Evolutionary conservation across 208 protist genomes (phyloP).

Genomic region (Leishmania tarentolae): DNA sequence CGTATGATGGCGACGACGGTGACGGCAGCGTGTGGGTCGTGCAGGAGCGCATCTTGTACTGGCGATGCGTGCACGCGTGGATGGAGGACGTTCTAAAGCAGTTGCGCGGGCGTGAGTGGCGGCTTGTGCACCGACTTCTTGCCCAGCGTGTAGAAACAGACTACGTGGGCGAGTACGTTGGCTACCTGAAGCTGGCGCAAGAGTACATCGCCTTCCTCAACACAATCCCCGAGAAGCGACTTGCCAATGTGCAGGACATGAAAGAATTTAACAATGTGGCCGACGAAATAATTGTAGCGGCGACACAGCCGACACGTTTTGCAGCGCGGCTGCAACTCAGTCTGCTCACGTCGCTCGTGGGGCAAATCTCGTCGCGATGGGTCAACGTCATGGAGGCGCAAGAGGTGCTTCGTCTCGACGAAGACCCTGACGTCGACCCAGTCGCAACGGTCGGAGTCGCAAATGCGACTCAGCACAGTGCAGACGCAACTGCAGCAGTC

Average conservation of each 20-base stretch:
- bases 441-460: conserved; percentile 4
- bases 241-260: conserved; percentile 34
- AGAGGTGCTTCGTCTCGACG: conserved; percentile 42
- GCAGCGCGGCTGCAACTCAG: conserved; percentile 47
- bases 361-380: conserved; percentile 48
- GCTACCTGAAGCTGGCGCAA: conserved; percentile 53
- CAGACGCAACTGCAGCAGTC: background rate
- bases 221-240: conserved; percentile 59
- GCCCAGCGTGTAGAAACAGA: conserved; percentile 66
- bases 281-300: conserved; percentile 46
- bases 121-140: conserved; percentile 73
- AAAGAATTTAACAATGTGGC: conserved; percentile 30
- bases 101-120: conserved; percentile 84
- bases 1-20: conserved; percentile 19
- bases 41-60: conserved; percentile 72
- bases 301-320: conserved; percentile 48
- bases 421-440: conserved; percentile 20
- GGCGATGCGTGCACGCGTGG: conserved; percentile 68
- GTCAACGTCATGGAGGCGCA: conserved; percentile 45
- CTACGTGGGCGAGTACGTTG: conserved; percentile 73
- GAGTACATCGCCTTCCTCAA: conserved; percentile 72
- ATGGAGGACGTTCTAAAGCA: conserved; percentile 73
- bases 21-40: conserved; percentile 33
- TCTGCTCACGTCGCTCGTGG: conserved; percentile 57
- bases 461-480: background rate